Evolutionary conservation across 2,329 filamentous ascomycete genomes (phyloP).

Genomic region (Arthrocladium fulminans): DNA sequence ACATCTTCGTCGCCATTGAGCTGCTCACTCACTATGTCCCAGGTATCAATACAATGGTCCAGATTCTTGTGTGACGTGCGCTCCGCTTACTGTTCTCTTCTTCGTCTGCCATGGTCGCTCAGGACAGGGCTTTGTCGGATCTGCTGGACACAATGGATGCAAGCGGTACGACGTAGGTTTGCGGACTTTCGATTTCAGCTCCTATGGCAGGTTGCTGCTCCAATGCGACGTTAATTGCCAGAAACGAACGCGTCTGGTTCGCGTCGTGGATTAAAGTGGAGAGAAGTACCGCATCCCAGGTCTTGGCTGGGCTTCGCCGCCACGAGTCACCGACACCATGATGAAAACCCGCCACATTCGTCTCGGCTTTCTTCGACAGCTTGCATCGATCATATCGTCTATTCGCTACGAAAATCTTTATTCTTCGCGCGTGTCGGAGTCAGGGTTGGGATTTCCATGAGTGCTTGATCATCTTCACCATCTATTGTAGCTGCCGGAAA

Average conservation of each 20-base stretch:
- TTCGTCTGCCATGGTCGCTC: constrained; percentile 23
- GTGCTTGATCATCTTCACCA: background rate
- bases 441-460: background rate
- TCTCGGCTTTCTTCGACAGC: background rate
- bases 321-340: background rate
- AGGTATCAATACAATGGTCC: constrained; percentile 7
- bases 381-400: background rate
- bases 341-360: background rate
- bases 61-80: background rate
- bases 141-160: too few relatives aligned
- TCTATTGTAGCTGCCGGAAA: too few relatives aligned
- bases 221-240: too few relatives aligned
- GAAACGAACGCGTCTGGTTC: too few relatives aligned
- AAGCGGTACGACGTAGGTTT: too few relatives aligned
- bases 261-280: too few relatives aligned
- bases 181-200: too few relatives aligned
- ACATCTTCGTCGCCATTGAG: constrained; percentile 73
- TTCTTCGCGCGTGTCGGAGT: background rate
- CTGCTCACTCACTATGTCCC: constrained; percentile 40
- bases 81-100: constrained; percentile 22
- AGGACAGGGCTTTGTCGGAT: too few relatives aligned
- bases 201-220: too few relatives aligned
- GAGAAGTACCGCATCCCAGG: too few relatives aligned
- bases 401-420: background rate
- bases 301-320: too few relatives aligned